A percentile compares a stretch with the other conserved stretches of the same genome.
These are phyloP conservation scores for Tuber aestivum DNA, from an alignment of 495 filamentous ascomycete species.

Conservation along the genomic window DNA sequence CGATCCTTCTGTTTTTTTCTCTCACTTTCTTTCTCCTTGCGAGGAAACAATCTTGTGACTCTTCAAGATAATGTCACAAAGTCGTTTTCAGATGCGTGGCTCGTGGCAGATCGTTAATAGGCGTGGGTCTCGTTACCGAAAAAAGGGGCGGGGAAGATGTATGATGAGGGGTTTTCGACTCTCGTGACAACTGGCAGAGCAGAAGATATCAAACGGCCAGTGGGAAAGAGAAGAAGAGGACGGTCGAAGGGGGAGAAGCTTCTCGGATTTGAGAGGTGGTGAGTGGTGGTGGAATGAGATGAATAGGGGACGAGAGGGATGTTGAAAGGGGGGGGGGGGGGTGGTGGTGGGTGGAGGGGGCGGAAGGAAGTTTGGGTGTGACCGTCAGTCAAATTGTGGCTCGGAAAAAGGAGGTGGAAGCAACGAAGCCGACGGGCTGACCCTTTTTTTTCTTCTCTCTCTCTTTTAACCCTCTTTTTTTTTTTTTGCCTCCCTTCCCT, in stretches of 20 bases:
- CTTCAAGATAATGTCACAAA: slow-evolving; percentile 37
- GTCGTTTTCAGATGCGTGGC: slow-evolving; percentile 36
- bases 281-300: slow-evolving; percentile 32
- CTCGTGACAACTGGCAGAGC: slow-evolving; percentile 25
- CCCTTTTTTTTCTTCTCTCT: not conserved
- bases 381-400: slow-evolving; percentile 27
- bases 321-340: slow-evolving; percentile 14
- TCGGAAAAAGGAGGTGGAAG: slow-evolving; percentile 36
- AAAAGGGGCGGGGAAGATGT: slow-evolving; percentile 37
- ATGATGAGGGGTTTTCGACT: slow-evolving; percentile 37
- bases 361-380: slow-evolving; percentile 29
- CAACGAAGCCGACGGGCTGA: slow-evolving; percentile 19
- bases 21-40: slow-evolving; percentile 14
- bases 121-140: slow-evolving; percentile 39
- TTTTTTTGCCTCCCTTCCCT: not conserved
- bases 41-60: slow-evolving; percentile 26
- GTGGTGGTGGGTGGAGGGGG: slow-evolving; percentile 29
- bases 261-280: slow-evolving; percentile 9
- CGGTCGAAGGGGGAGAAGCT: slow-evolving; percentile 29
- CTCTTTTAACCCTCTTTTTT: not conserved
- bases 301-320: slow-evolving; percentile 31
- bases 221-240: slow-evolving; percentile 27
- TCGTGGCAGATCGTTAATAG: slow-evolving; percentile 41
- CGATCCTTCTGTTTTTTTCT: too few relatives aligned
- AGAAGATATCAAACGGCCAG: slow-evolving; percentile 29